Evolutionary conservation across 2,329 filamentous ascomycete genomes (phyloP).

Genomic region (Thielaviopsis cerberus): DNA sequence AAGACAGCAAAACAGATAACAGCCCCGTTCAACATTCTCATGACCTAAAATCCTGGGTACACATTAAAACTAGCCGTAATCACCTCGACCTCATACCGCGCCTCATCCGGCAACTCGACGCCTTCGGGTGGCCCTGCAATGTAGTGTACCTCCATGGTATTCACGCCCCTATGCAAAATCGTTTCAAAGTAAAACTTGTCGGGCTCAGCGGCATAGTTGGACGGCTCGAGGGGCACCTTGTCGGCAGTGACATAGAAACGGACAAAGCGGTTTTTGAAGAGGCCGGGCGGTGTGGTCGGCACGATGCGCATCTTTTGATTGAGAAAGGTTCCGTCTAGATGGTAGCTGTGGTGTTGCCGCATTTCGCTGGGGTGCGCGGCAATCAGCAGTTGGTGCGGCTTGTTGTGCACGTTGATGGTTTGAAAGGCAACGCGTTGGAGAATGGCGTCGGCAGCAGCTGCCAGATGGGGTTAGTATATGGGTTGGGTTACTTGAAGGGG

Average conservation of each 20-base stretch:
- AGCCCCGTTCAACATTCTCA: neutral
- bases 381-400: slow-evolving; percentile 47
- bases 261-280: slow-evolving; percentile 11
- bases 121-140: slow-evolving; percentile 49
- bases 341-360: slow-evolving; percentile 10
- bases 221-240: slow-evolving; percentile 37
- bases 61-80: slow-evolving; percentile 54
- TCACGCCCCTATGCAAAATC: slow-evolving; percentile 51
- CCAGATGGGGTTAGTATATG: neutral
- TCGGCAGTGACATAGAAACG: slow-evolving; percentile 24
- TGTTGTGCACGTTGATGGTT: slow-evolving; percentile 52
- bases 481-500: neutral
- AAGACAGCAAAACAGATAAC: neutral
- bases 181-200: slow-evolving; percentile 58
- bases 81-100: slow-evolving; percentile 59
- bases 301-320: slow-evolving; percentile 12
- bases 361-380: slow-evolving; percentile 9
- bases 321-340: slow-evolving; percentile 8
- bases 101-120: slow-evolving; percentile 35
- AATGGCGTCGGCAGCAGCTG: slow-evolving; percentile 4
- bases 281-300: slow-evolving; percentile 2
- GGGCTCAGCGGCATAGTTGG: slow-evolving; percentile 34
- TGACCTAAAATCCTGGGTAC: slow-evolving; percentile 5
- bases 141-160: slow-evolving; percentile 60
- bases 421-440: slow-evolving; percentile 23